phyloP scores from a whole-genome alignment of 2,329 filamentous ascomycete species.

The Alternaria infectoria region DNA sequence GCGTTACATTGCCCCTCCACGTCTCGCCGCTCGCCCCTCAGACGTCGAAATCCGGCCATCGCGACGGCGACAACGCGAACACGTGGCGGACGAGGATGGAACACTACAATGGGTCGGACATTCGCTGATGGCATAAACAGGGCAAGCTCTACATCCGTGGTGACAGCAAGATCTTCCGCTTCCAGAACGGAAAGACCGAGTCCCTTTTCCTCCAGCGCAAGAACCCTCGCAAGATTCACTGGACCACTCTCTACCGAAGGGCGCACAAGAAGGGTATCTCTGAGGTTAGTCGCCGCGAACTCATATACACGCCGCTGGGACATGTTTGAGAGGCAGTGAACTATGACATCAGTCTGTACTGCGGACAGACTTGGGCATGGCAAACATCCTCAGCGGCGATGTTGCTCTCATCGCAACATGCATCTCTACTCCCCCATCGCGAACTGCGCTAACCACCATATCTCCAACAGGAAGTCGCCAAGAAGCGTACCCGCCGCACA shows the following conservation, averaged over 20 bases:
- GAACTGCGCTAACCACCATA: constrained; percentile 27
- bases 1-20: constrained; percentile 47
- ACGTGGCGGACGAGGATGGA: constrained; percentile 19
- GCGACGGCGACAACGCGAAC: constrained; percentile 19
- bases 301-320: constrained; percentile 1
- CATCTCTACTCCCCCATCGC: neutral
- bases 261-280: constrained; percentile 99
- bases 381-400: neutral
- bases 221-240: constrained; percentile 99
- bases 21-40: constrained; percentile 13
- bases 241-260: constrained; percentile 97
- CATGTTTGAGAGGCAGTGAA: constrained; percentile 12
- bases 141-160: constrained; percentile 99
- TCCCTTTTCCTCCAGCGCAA: constrained; percentile 99
- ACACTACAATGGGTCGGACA: constrained; percentile 16
- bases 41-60: constrained; percentile 32
- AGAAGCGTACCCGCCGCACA: constrained; percentile 98
- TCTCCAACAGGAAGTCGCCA: constrained; percentile 86
- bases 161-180: constrained; percentile 99
- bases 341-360: constrained; percentile 29
- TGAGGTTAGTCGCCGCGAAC: constrained; percentile 72
- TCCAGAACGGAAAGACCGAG: constrained; percentile 99
- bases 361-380: neutral
- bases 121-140: constrained; percentile 59
- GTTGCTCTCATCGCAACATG: neutral